phyloP scores from a whole-genome alignment of 768 basidiomycete species.

The Lactarius tabidus region DNA sequence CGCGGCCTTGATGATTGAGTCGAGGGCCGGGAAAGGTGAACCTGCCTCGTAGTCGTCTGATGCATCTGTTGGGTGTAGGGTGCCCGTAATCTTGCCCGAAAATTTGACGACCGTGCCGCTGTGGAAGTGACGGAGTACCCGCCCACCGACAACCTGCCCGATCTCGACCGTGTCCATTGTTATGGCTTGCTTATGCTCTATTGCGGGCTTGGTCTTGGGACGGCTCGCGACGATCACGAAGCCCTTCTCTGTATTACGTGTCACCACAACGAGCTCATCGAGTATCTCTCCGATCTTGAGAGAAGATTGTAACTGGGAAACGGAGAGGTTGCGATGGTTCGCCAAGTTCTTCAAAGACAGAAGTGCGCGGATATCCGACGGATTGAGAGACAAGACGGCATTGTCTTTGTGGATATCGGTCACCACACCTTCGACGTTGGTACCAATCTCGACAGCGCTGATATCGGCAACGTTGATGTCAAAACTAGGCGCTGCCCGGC shows the following conservation, averaged over 20 bases:
- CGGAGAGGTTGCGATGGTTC: conserved; percentile 63
- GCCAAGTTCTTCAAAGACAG: conserved; percentile 87
- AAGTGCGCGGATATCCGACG: conserved; percentile 68
- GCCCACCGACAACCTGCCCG: conserved; percentile 76
- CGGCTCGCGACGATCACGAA: conserved; percentile 81
- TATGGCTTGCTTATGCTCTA: conserved; percentile 47
- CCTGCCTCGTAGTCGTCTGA: conserved; percentile 72
- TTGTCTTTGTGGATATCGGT: conserved; percentile 84
- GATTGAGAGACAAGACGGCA: conserved; percentile 65
- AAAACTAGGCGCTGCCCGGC: conserved; percentile 61
- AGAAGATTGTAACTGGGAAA: conserved; percentile 57
- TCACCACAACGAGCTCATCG: conserved; percentile 80
- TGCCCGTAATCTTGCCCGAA: conserved; percentile 63
- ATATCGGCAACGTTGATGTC: conserved; percentile 54
- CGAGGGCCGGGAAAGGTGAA: conserved; percentile 53
- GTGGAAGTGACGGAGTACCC: conserved; percentile 69
- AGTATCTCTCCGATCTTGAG: conserved; percentile 69
- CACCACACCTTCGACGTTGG: conserved; percentile 66
- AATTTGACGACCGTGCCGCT: conserved; percentile 78
- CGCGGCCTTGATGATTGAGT: conserved; percentile 63
- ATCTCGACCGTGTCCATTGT: conserved; percentile 61
- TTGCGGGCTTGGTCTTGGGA: conserved; percentile 51
- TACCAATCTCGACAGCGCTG: conserved; percentile 71
- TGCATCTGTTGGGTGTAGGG: conserved; percentile 76
- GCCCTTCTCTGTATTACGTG: conserved; percentile 79